Evolutionary conservation across 2,329 filamentous ascomycete genomes (phyloP).

Genomic region (Microsporum audouinii): DNA sequence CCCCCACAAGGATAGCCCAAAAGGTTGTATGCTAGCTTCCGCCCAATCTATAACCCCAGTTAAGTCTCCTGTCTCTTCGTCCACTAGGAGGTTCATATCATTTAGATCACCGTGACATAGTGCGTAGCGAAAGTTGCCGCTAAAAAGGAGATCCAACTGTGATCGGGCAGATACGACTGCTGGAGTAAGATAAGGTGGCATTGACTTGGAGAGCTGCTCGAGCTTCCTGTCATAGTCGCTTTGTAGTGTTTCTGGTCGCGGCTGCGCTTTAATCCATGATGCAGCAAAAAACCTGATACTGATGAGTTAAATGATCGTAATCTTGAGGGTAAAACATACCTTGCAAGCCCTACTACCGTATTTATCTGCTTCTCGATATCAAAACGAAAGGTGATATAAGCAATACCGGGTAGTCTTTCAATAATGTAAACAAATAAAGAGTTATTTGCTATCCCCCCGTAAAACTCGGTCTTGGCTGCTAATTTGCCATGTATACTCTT

Average conservation of each 20-base stretch:
- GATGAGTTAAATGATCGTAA: neutral
- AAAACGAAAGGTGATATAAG: conserved; percentile 5
- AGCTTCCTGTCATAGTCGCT: conserved; percentile 1
- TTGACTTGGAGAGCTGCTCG: neutral
- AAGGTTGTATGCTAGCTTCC: conserved; percentile 2
- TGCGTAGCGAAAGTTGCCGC: neutral
- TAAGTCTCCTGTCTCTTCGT: conserved; percentile 5
- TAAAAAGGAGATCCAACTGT: neutral
- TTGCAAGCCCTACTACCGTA: neutral
- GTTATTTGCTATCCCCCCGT: conserved; percentile 5
- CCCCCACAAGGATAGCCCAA: neutral
- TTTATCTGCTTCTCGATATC: neutral
- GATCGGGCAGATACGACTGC: neutral
- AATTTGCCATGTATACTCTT: conserved; percentile 7
- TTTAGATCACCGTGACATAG: conserved; percentile 2
- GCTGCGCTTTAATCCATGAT: neutral
- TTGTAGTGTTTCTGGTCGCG: neutral
- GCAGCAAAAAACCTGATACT: neutral
- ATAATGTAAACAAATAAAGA: conserved; percentile 5
- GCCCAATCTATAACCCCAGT: conserved; percentile 3
- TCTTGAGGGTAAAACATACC: neutral
- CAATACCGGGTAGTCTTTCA: conserved; percentile 7
- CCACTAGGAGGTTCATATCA: neutral
- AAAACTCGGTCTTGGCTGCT: conserved; percentile 3
- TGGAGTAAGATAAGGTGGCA: neutral